A percentile compares a stretch with the other conserved stretches of the same genome.
These are phyloP conservation scores for Pleoardoris graminearum DNA, from an alignment of 2,329 filamentous ascomycete species.

Conservation along the genomic window DNA sequence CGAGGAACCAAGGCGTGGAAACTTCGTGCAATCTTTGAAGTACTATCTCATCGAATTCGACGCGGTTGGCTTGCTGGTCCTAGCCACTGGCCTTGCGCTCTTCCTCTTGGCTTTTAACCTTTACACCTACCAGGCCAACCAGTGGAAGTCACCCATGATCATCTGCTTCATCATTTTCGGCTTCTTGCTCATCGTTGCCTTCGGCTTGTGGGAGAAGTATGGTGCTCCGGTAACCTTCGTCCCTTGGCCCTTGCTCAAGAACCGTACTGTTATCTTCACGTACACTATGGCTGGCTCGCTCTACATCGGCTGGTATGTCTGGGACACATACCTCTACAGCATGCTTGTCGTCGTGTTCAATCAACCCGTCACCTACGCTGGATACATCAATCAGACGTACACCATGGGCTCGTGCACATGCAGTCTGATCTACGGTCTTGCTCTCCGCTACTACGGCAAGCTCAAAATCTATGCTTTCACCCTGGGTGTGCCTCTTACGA, in stretches of 20 bases:
- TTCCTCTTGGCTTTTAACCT: constrained; percentile 72
- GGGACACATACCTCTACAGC: constrained; percentile 49
- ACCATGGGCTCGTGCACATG: constrained; percentile 43
- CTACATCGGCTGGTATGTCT: constrained; percentile 43
- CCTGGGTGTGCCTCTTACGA: constrained; percentile 36
- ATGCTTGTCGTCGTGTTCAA: constrained; percentile 47
- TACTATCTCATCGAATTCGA: constrained; percentile 68
- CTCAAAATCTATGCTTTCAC: constrained; percentile 36
- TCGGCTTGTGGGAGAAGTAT: constrained; percentile 49
- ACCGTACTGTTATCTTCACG: constrained; percentile 58
- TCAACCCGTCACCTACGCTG: constrained; percentile 37
- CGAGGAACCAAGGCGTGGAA: constrained; percentile 52
- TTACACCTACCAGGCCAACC: constrained; percentile 34
- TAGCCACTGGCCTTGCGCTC: constrained; percentile 63
- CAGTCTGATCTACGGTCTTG: constrained; percentile 33
- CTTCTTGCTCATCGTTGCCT: constrained; percentile 40
- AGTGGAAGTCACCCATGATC: constrained; percentile 46
- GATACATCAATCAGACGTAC: constrained; percentile 48
- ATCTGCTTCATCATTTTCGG: constrained; percentile 50
- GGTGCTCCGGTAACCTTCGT: constrained; percentile 48
- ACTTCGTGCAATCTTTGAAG: constrained; percentile 50
- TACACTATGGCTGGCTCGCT: constrained; percentile 52
- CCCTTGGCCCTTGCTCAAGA: constrained; percentile 53
- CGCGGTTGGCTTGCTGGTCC: constrained; percentile 62
- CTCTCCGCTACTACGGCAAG: constrained; percentile 35